Base-by-base conservation (phyloP, 176 grass and related monocot species). In the Lolium perenne region DNA sequence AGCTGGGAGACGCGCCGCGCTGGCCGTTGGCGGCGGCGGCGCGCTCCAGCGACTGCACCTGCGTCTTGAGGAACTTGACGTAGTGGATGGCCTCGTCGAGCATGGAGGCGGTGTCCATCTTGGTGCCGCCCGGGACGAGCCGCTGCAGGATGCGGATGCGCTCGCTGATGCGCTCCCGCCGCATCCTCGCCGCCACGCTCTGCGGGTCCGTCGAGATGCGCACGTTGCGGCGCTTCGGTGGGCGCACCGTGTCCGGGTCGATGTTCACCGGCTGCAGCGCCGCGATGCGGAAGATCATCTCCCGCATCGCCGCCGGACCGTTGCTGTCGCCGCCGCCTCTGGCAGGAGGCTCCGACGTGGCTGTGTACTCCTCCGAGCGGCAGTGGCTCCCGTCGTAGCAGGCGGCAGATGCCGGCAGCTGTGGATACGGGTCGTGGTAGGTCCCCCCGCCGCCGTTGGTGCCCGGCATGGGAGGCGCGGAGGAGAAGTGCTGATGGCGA, bases 91-190 rank as follows among this genome's bases (percentile, higher is more conserved):
- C 93, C 88, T 98, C 96, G 76, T 98, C 96, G 8, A 98, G 88
- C 96, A 98, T 98, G 32, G 96, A 98, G 3, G 96, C 96, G 0
- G 96, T 98, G 85, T 98, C 96, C 96, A 98, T 98, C 91, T 95
- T 98, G 54, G 93, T 98, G 8, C 96, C 96, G 0, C 96, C 96
- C 6, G 96, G 96, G 21, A 98, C 96, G 51, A 98, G 90, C 22
- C 84, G 86, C 89, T 95, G 96, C 78, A 98, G 93, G 74, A 95
- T 91, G 21, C 96, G 90, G 77, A 98, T 98, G 84, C 93, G 92
- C 90, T 98, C 96, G 82, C 96, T 98, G 87, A 98, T 98, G 88
- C 90, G 92, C 90, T 95, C 96, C 60, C 96, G 84, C 88, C 96
- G 88, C 80, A 95, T 89, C 82, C 96, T 68, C 60, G 96, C 96